A percentile compares a stretch with the other conserved stretches of the same genome.
These are phyloP conservation scores for Trichoderma sp. DNA, from an alignment of 2,329 filamentous ascomycete species.

Conservation along the genomic window DNA sequence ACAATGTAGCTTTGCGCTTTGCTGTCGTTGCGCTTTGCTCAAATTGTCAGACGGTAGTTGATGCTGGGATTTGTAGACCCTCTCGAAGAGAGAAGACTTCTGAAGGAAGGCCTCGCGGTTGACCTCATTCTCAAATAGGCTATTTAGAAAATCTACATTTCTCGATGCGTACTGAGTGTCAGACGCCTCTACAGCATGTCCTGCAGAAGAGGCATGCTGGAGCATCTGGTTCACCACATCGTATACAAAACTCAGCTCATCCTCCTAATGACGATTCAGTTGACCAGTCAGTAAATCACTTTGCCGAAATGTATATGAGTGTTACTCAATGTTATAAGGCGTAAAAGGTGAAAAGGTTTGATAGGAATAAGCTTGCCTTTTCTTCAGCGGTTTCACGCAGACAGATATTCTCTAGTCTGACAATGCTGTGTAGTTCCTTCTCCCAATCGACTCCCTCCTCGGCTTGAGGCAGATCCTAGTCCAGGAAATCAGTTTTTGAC, in stretches of 20 bases:
- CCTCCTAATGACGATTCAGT: slow-evolving; percentile 38
- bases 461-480: slow-evolving; percentile 35
- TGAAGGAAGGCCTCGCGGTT: slow-evolving; percentile 66
- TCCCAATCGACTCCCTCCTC: slow-evolving; percentile 48
- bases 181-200: slow-evolving; percentile 38
- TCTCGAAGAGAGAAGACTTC: slow-evolving; percentile 65
- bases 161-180: slow-evolving; percentile 51
- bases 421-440: slow-evolving; percentile 49
- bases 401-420: slow-evolving; percentile 52
- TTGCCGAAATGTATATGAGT: neutral
- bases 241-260: slow-evolving; percentile 54
- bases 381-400: slow-evolving; percentile 37
- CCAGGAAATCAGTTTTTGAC: neutral
- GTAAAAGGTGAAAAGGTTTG: neutral
- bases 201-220: slow-evolving; percentile 46
- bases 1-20: slow-evolving; percentile 71
- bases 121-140: slow-evolving; percentile 50
- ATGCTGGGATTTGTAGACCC: slow-evolving; percentile 41
- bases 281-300: neutral
- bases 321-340: neutral
- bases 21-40: slow-evolving; percentile 53
- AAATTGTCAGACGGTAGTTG: neutral
- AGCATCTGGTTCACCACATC: slow-evolving; percentile 52
- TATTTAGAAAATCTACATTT: slow-evolving; percentile 50
- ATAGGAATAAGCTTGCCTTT: slow-evolving; percentile 44